These are phyloP conservation scores for Polyporus arcularius DNA, from an alignment of 768 basidiomycete species.

Conservation along the genomic window DNA sequence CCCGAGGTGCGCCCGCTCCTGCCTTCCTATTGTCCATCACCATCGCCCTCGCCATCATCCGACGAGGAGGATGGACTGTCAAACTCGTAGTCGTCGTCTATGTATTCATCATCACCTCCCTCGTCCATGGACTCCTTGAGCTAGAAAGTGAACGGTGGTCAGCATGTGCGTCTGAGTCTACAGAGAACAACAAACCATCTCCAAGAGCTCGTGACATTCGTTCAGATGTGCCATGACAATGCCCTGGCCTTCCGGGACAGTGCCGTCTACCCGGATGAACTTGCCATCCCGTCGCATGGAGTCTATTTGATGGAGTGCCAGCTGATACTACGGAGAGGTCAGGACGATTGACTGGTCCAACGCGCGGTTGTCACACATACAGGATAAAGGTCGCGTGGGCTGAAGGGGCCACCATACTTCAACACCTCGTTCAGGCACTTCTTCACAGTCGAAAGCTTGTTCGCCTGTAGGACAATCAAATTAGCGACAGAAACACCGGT, in stretches of 20 bases:
- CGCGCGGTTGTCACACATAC: constrained; percentile 45
- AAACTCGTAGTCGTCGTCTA: constrained; percentile 25
- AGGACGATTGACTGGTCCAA: background rate
- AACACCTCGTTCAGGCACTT: constrained; percentile 95
- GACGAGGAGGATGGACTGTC: constrained; percentile 15
- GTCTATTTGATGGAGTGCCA: constrained; percentile 94
- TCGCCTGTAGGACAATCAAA: constrained; percentile 57
- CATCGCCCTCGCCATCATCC: constrained; percentile 1
- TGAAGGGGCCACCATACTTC: constrained; percentile 94
- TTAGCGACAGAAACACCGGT: background rate
- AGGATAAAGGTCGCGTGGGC: constrained; percentile 89
- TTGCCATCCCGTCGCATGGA: constrained; percentile 91
- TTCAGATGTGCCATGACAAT: constrained; percentile 94
- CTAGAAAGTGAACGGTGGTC: constrained; percentile 35
- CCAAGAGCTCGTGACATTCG: constrained; percentile 93
- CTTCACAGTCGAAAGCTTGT: constrained; percentile 95
- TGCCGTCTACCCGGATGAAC: constrained; percentile 85
- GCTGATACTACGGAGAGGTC: constrained; percentile 67
- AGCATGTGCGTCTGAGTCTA: background rate
- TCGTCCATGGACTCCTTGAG: constrained; percentile 85
- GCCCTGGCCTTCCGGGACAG: constrained; percentile 93
- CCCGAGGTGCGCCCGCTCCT: background rate
- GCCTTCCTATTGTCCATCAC: constrained; percentile 4
- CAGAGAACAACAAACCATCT: constrained; percentile 65
- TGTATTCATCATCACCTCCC: constrained; percentile 47